Base-by-base conservation (phyloP, 1,284 basidiomycete species). In the Puccinia sorghi region DNA sequence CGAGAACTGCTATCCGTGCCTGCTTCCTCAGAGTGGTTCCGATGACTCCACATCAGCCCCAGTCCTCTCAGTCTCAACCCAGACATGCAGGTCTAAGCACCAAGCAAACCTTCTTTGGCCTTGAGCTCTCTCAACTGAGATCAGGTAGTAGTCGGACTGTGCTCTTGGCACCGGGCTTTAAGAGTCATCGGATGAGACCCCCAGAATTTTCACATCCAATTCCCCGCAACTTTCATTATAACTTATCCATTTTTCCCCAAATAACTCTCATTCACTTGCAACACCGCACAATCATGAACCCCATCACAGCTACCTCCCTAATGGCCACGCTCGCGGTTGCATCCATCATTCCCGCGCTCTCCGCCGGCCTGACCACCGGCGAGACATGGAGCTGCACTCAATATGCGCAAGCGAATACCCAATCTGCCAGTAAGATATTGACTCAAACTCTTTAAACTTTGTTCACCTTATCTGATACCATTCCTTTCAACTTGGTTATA, bases 361-460 rank as follows among this genome's bases (percentile, higher is more conserved):
- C 48, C 27, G 32, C 20, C 7, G 48, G 48, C 13, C 1, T 54
- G 6, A 20, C 52, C 48, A 48, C 1, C 15, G 66, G 43, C 46
- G 66, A 69, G 22, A 69, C 66, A 6, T n/a, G 52, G 15, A 32
- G 27, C 66, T 69, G 66, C 66, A 69, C 66, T 17, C 66, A 69
- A 17, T 69, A 69, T 37, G 32, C 66, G 13, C 66, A 52, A 52
- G 66, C 66, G 20, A 69, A 69, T 32, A 52, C 66, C 41, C 22
- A 41, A 8, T 69, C 66, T 54, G 66, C 66, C 8, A 69, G 66
- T 69, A 22, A 69, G 66, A 6, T 9, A 52, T 22, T 12, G 9
- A 9, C 39, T 25, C n/a, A 64, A n/a, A 6, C 11, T 67, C 1
- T 3, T 12, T 17, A 69, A 32, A 13, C 15, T 11, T 37, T 9